These are phyloP conservation scores for Cymbopogon citratus DNA, from an alignment of 176 grass and related monocot species.

Conservation along the genomic window DNA sequence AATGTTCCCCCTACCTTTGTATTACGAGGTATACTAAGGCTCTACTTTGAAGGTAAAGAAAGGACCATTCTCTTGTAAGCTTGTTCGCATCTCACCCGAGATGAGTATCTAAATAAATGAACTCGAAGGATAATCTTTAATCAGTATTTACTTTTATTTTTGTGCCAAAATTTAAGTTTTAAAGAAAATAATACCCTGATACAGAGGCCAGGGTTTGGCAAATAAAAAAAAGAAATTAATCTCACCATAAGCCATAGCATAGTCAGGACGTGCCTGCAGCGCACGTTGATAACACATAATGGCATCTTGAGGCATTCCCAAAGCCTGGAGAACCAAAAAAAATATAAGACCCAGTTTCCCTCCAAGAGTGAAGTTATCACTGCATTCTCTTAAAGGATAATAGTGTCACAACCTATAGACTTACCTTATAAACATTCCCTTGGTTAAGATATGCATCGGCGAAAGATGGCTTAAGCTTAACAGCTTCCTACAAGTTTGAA, in stretches of 20 bases:
- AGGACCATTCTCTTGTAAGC: slow-evolving; percentile 53
- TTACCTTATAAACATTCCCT: slow-evolving; percentile 98
- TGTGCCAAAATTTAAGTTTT: not conserved
- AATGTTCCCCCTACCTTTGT: slow-evolving; percentile 61
- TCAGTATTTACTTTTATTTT: slow-evolving; percentile 33
- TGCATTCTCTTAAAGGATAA: not conserved
- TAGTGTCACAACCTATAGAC: slow-evolving; percentile 10
- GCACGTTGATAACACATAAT: slow-evolving; percentile 91
- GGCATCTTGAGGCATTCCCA: slow-evolving; percentile 88
- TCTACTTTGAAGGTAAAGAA: slow-evolving; percentile 54
- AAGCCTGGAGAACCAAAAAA: slow-evolving; percentile 55
- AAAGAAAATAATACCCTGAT: not conserved
- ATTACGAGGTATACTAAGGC: slow-evolving; percentile 46
- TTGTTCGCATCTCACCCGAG: slow-evolving; percentile 41
- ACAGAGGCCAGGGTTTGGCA: not conserved
- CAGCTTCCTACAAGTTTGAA: slow-evolving; percentile 68
- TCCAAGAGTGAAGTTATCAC: not conserved
- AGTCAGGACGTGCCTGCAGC: slow-evolving; percentile 74
- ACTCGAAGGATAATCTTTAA: slow-evolving; percentile 36
- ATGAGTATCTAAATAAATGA: slow-evolving; percentile 48
- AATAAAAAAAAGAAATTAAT: not conserved
- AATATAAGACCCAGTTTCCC: slow-evolving; percentile 23
- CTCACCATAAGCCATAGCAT: slow-evolving; percentile 89
- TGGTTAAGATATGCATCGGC: slow-evolving; percentile 94
- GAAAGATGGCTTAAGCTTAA: slow-evolving; percentile 94